These are phyloP conservation scores for Vaccinium vitisidaea DNA, from an alignment of 148 eudicot species.

Conservation along the genomic window DNA sequence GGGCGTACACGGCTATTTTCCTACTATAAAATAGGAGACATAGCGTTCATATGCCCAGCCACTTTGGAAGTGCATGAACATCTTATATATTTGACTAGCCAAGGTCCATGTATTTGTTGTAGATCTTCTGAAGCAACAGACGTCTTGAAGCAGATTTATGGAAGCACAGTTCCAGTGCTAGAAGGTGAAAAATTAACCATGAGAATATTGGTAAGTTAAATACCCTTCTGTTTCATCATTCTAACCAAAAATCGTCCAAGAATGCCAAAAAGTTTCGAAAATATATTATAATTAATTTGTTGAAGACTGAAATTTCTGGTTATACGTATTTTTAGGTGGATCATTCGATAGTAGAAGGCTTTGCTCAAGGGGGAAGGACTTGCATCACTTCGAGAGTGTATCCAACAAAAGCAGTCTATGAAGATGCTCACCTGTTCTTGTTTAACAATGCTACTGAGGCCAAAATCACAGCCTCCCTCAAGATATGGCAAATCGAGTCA, in stretches of 20 bases:
- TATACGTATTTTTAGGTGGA: slow-evolving; percentile 39
- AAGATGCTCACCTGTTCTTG: slow-evolving; percentile 40
- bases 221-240: background rate
- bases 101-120: background rate
- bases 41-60: no score
- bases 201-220: slow-evolving; percentile 53
- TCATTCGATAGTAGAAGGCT: slow-evolving; percentile 65
- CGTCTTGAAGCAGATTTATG: slow-evolving; percentile 38
- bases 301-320: background rate
- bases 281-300: background rate
- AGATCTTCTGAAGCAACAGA: slow-evolving; percentile 63
- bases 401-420: slow-evolving; percentile 56
- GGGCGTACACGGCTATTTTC: no score
- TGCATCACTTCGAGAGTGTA: slow-evolving; percentile 57
- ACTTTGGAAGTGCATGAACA: no score
- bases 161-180: slow-evolving; percentile 54
- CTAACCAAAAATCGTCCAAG: background rate
- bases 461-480: slow-evolving; percentile 43
- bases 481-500: slow-evolving; percentile 58
- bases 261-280: background rate
- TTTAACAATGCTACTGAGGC: slow-evolving; percentile 57
- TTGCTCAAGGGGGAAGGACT: slow-evolving; percentile 63
- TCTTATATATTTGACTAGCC: background rate
- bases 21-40: no score
- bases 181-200: slow-evolving; percentile 48